Base-by-base conservation (phyloP, 768 basidiomycete genomes). In the Auricularia sp. region DNA sequence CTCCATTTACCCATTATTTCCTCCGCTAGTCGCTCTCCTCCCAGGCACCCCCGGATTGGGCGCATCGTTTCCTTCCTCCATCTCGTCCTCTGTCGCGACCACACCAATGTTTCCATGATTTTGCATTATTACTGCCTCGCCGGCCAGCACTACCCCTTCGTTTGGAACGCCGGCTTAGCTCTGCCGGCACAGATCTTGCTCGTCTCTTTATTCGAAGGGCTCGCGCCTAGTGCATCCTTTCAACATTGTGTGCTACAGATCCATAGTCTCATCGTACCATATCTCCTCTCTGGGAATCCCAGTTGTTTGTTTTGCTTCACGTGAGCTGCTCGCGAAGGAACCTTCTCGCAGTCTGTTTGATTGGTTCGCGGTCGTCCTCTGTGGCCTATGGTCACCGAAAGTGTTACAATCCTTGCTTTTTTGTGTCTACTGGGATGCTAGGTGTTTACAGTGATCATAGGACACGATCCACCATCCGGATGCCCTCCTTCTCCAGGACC, bases 381-480 rank as follows among this genome's bases (percentile, higher is more conserved):
- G 29, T 29, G 0, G 29, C 29, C 0, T 29, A 29, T 29, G 29
- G 29, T 29, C 29, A 2, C 29, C 29, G 29, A 29, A 29, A 29
- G 29, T 29, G 2, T 29, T 29, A 29, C 29, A 2, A 29, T 29
- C 29, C 29, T 29, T 29, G 29, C 29, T 29, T 29, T 29, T 29
- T 29, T 29, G 2, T 42, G 39, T 42, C 39, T 42, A 42, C 1
- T 42, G 8, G 29, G 39, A 42, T 1, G 39, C 39, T 8, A 42
- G 39, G 5, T 42, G 39, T 42, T 42, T 42, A 42, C 39, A 51
- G 47, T 6, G 11, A 14, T 80, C 78, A 92, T 69, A 90, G 72
- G 18, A 86, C 81, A 70, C 81, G 80, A 75, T 94, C 91, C 44
- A 86, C 75, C 59, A 93, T 76, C 10, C 88, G 86, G 66, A 92